Evolutionary conservation across 305 asterid species (phyloP).

Genomic region (Solanum hybrid): DNA sequence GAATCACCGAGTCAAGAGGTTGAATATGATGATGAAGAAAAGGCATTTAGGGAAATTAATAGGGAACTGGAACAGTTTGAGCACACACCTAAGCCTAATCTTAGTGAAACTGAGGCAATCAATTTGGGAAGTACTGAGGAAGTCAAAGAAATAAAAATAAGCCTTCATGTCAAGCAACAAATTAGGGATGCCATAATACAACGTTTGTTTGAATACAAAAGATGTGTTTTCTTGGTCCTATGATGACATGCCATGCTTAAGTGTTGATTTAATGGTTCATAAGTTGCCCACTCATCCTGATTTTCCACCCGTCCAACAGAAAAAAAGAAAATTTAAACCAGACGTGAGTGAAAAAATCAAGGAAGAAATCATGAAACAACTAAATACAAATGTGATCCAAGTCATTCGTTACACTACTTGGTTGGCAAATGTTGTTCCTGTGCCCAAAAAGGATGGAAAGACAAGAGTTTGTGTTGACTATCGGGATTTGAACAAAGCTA

Average conservation of each 20-base stretch:
- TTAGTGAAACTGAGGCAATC: not conserved
- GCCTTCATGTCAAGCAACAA: not conserved
- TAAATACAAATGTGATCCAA: no score
- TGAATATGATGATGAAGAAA: not conserved
- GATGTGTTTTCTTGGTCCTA: not conserved
- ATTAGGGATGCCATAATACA: not conserved
- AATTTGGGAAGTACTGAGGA: not conserved
- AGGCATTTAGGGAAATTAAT: not conserved
- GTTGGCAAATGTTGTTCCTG: no score
- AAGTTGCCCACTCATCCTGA: no score
- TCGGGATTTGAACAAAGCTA: not conserved
- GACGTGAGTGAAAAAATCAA: no score
- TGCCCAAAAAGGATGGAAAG: no score
- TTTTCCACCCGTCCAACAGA: no score
- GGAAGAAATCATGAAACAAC: no score
- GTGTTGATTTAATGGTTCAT: not conserved
- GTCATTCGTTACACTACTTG: no score
- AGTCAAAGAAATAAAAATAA: not conserved
- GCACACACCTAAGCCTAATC: not conserved
- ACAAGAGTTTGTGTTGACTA: no score
- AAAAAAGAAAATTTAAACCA: no score
- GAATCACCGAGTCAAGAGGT: no score
- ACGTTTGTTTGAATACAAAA: not conserved
- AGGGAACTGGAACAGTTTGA: not conserved
- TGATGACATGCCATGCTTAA: not conserved